Evolutionary conservation across 129 eudicot species (phyloP), one percentile per base, ranked within the genome.

Genomic region (Centaurea solstitialis): DNA sequence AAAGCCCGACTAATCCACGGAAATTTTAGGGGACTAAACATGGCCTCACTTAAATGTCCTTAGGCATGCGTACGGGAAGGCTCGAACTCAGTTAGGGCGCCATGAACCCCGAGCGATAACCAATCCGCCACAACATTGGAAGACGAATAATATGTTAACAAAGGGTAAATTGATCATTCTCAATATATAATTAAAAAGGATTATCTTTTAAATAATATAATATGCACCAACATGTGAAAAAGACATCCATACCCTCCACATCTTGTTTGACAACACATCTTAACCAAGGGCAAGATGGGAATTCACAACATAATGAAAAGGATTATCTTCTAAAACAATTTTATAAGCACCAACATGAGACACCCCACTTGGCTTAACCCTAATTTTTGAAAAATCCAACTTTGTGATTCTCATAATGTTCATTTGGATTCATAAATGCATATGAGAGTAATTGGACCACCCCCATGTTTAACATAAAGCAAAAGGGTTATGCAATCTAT

Each of bases 341-440:
- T 76, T 70, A 30, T 76, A 82, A 70, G 57, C 53, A 82, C 68
- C 73, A 70, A 77, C 87, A 80, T 84, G 86, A 78, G 85, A 84
- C 88, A 78, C 67, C 77, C 85, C 88, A 87, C 88, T 81, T 87
- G 91, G 79, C 76, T 68, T 74, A 87, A 62, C 69, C 76, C 82
- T 75, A 66, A 57, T 62, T 39, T 71, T 70, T 37, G 9, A 23
- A 68, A 76, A 53, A 38, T 38, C 67, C 50, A 84, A 77, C 68
- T 76, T 84, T 72, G 73, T 39, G 78, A 77, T 78, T 50, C 71
- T 81, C 88, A 26, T 78, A 84, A 85, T 78, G 81, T 37, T 74
- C 47, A 80, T 68, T 75, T 79, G 80, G 76, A 87, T 80, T 68
- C 86, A 68, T 68, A 81, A 81, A 66, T 81, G 76, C 22, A 39